Conservation (phyloP, 371 early-diverging fungal genomes). For the Mortierella sp. region DNA sequence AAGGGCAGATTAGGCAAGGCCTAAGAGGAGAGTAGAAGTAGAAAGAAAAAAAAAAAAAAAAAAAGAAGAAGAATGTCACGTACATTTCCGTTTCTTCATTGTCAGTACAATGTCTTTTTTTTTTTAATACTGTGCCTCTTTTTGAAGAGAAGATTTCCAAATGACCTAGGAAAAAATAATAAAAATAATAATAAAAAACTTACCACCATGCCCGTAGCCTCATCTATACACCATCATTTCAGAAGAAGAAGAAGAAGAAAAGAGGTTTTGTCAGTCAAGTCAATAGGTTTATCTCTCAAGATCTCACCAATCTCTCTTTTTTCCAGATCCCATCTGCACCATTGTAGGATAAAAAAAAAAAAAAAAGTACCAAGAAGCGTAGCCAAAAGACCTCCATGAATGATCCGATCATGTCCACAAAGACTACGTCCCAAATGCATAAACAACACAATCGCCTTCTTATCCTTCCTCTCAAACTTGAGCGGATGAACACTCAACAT, state of each 20-base stretch:
- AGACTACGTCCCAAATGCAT: constrained; percentile 54
- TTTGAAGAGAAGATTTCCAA: too few species aligned
- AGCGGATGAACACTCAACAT: constrained; percentile 46
- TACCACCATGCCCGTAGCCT: constrained; percentile 63
- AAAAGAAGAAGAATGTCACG: not conserved
- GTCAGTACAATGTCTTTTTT: too few species aligned
- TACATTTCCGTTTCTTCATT: too few species aligned
- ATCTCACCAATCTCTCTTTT: not conserved
- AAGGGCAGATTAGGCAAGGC: constrained; percentile 69
- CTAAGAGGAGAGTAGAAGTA: constrained; percentile 28
- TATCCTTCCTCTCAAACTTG: constrained; percentile 50
- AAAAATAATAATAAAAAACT: too few species aligned
- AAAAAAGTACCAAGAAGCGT: constrained; percentile 71
- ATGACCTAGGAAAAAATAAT: too few species aligned
- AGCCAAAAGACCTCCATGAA: constrained; percentile 82
- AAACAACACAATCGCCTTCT: constrained; percentile 48
- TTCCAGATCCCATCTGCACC: too few species aligned
- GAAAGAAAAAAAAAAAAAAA: not conserved
- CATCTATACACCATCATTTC: too few species aligned
- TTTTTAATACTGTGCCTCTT: too few species aligned
- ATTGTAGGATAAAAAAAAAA: not conserved
- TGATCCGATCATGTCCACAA: constrained; percentile 80
- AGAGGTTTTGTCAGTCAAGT: not conserved
- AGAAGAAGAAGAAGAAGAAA: too few species aligned
- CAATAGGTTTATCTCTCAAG: not conserved